Conservation (phyloP, 1,284 basidiomycete species). For the Ceratobasidium sp. region DNA sequence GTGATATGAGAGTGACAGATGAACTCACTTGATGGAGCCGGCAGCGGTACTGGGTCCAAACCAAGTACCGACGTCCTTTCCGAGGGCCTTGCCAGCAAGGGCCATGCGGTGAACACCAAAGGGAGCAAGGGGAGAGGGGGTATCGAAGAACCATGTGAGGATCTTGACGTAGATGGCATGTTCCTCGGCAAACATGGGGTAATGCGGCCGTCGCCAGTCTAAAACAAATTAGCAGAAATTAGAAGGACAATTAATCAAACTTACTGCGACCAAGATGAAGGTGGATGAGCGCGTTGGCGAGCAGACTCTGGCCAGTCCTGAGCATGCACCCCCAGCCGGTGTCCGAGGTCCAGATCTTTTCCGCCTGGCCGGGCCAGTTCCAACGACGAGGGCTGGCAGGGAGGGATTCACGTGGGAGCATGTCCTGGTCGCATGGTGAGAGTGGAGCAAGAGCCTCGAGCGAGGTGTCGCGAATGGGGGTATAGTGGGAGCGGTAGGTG, state of each 20-base stretch:
- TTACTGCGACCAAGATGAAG: constrained; percentile 87
- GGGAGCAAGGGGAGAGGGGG: constrained; percentile 87
- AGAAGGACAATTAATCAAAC: constrained; percentile 53
- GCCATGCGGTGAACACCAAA: constrained; percentile 98
- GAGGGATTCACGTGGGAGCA: constrained; percentile 45
- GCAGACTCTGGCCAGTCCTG: constrained; percentile 90
- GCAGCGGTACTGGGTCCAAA: constrained; percentile 98
- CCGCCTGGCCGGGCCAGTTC: constrained; percentile 65
- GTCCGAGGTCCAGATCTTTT: constrained; percentile 91
- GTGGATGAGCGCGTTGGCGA: constrained; percentile 89
- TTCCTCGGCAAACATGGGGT: constrained; percentile 58
- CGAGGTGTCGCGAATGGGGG: constrained; percentile 79
- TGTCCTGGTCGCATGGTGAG: constrained; percentile 54
- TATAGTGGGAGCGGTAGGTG: constrained; percentile 91
- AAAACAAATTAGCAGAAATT: constrained; percentile 3
- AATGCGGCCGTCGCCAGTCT: constrained; percentile 86
- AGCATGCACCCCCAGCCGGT: constrained; percentile 99
- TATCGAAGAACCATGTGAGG: constrained; percentile 95
- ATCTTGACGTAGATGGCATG: constrained; percentile 87
- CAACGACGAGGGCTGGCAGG: constrained; percentile 58
- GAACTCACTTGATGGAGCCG: constrained; percentile 86
- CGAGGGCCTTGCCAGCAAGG: constrained; percentile 91
- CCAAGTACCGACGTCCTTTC: constrained; percentile 97
- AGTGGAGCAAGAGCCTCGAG: constrained; percentile 65
- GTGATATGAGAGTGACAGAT: not conserved